These are phyloP conservation scores for Pyrus communis DNA, from an alignment of 306 rosid species.

Conservation along the genomic window DNA sequence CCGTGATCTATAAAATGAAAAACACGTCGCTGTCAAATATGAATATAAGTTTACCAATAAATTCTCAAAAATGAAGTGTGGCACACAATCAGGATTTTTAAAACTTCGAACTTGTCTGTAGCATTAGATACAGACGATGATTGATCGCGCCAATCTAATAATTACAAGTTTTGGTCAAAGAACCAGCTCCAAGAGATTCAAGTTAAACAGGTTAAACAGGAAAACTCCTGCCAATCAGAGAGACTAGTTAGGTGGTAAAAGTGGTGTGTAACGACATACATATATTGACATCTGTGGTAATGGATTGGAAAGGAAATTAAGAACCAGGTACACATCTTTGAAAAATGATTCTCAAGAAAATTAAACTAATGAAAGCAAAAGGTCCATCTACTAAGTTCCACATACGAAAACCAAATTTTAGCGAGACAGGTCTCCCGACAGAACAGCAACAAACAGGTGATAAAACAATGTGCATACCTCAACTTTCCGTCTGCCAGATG, in stretches of 20 bases:
- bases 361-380: background rate
- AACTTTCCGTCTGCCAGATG: constrained; percentile 66
- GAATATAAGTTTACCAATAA: background rate
- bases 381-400: background rate
- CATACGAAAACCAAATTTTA: background rate
- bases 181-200: background rate
- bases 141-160: background rate
- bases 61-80: background rate
- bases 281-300: background rate
- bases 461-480: constrained; percentile 41
- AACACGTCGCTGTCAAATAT: background rate
- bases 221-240: background rate
- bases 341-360: background rate
- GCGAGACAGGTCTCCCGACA: background rate
- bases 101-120: background rate
- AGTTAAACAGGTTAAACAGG: background rate
- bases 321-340: background rate
- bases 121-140: background rate
- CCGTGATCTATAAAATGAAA: constrained; percentile 56
- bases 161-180: background rate
- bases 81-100: background rate
- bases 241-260: background rate
- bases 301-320: background rate
- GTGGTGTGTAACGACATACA: background rate
- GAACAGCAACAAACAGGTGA: background rate